These are phyloP conservation scores for Pleurotus sapidus DNA, from an alignment of 768 basidiomycete species.

Conservation along the genomic window DNA sequence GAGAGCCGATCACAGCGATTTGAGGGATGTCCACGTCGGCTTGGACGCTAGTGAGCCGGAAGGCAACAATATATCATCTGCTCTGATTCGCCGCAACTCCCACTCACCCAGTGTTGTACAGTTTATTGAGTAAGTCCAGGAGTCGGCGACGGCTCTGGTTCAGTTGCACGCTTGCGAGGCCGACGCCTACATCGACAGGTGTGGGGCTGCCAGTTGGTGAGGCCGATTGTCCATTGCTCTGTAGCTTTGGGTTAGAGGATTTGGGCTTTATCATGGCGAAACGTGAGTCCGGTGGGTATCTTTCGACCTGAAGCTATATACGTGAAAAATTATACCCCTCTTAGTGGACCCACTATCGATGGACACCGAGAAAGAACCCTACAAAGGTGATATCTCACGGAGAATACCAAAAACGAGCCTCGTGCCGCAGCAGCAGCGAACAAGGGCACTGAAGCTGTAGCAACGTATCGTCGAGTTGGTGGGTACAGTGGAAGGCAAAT, in stretches of 20 bases:
- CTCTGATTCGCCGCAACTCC: no score
- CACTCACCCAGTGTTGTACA: constrained; percentile 60
- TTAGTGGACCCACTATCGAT: no score
- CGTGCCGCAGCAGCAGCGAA: neutral
- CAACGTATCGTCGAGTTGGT: neutral
- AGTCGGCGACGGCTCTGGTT: constrained; percentile 42
- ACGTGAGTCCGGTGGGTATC: no score
- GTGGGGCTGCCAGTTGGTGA: no score
- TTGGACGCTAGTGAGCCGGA: constrained; percentile 49
- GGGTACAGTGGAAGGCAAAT: neutral
- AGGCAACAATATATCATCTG: neutral
- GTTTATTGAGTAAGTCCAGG: constrained; percentile 57
- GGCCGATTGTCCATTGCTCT: no score
- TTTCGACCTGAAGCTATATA: no score
- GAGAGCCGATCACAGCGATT: constrained; percentile 70
- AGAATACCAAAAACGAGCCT: neutral
- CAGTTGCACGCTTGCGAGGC: constrained; percentile 47
- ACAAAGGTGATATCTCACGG: no score
- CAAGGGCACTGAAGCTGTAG: neutral
- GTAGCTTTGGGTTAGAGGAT: neutral
- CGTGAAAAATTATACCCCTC: no score
- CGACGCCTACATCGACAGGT: constrained; percentile 34
- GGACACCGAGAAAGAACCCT: no score
- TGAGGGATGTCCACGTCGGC: constrained; percentile 70
- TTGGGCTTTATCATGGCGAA: neutral